Evolutionary conservation across 2,329 filamentous ascomycete species (phyloP), one percentile per base, ranked within the genome.

Genomic region (Mariannaea elegans): DNA sequence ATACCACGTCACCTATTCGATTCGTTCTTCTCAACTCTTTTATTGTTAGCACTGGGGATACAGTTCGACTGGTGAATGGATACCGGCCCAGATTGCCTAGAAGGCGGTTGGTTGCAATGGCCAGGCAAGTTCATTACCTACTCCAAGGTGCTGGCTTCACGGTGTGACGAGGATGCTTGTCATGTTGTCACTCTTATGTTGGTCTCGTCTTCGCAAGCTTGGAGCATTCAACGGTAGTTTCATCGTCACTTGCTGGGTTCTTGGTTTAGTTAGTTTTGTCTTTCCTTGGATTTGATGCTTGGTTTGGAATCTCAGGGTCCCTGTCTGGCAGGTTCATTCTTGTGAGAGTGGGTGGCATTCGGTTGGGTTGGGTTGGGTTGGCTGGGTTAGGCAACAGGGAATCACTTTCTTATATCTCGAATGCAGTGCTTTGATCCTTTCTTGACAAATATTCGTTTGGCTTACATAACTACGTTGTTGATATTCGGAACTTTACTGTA

Each of bases 1-100:
- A 70, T 70, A 71, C 68, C 68, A 71, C 60, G 65, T 70, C 66
- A 61, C 61, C 61, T 70, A 56, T 67, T 69, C 54, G 53, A 62
- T 67, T 70, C 59, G 50, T 65, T 62, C 44, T 65, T 50, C 51
- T 61, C 49, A 48, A 56, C 39, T 64, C 56, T 59, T 63, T 55
- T 50, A 46, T 63, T 29, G 47, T 61, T 34, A 42, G 52, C 36
- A 36, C 29, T 27, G 7, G 18, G 50, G 27, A 56, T 36, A 42
- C 32, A 16, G 42, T 53, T 51, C 46, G 24, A 24, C 24, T 32
- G 42, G 9, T 13, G 14, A 31, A 46, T 29, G 56, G 49, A 46
- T 18, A 36, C 19, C 18, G 7, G 18, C n/a, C 21, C 13, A 23
- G 5, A 41, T 39, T 29, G 29, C 34, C 42, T 57, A 39, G 39